These are phyloP conservation scores for Ganoderma lucidum DNA, from an alignment of 1,284 basidiomycete genomes.

Conservation along the genomic window DNA sequence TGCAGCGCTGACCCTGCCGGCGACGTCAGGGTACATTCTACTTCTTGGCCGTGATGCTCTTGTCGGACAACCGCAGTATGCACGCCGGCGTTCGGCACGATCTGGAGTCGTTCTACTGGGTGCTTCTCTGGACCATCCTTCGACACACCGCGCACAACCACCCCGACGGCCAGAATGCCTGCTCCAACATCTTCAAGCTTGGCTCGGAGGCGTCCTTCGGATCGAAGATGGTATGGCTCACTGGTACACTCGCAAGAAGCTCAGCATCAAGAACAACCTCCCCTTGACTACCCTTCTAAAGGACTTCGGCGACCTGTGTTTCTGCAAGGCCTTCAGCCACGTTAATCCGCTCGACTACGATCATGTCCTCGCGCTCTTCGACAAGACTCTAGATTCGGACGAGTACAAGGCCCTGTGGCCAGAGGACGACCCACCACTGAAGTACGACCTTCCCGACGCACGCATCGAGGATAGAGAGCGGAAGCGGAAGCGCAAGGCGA, in stretches of 20 bases:
- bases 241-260: not conserved
- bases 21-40: slow-evolving; percentile 19
- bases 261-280: slow-evolving; percentile 4
- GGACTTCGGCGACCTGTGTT: not conserved
- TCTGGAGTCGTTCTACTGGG: slow-evolving; percentile 30
- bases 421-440: not conserved
- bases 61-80: not conserved
- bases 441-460: not conserved
- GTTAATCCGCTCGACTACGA: slow-evolving; percentile 9
- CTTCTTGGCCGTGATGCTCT: slow-evolving; percentile 15
- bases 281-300: slow-evolving; percentile 12
- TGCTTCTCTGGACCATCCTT: slow-evolving; percentile 24
- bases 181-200: not conserved
- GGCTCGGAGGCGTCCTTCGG: not conserved
- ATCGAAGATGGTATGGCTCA: not conserved
- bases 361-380: slow-evolving; percentile 14
- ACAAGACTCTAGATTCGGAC: slow-evolving; percentile 10
- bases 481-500: not conserved
- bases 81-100: slow-evolving; percentile 23
- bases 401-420: slow-evolving; percentile 15
- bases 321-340: not conserved
- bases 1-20: not conserved
- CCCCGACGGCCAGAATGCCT: not conserved
- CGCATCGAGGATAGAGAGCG: not conserved
- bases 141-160: slow-evolving; percentile 14